These are phyloP conservation scores for Paraphoma chrysanthemicola DNA, from an alignment of 2,329 filamentous ascomycete species.

Conservation along the genomic window DNA sequence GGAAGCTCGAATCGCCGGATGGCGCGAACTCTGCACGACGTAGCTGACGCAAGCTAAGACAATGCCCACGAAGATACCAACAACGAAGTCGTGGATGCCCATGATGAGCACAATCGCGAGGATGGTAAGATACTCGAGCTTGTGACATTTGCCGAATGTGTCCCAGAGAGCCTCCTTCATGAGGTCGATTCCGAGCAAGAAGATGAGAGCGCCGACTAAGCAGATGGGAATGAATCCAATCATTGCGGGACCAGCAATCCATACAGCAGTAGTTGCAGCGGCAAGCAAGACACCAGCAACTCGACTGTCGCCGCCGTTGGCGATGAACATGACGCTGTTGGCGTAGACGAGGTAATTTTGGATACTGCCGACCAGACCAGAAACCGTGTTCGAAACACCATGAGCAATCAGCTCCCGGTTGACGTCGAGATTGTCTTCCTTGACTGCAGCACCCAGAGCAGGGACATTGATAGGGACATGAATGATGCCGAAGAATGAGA, in stretches of 20 bases:
- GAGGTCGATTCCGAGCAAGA: slow-evolving; percentile 91
- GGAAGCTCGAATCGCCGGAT: slow-evolving; percentile 87
- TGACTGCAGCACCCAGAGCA: slow-evolving; percentile 85
- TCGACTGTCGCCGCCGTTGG: slow-evolving; percentile 86
- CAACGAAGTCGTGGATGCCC: slow-evolving; percentile 96
- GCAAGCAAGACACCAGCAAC: slow-evolving; percentile 88
- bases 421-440: slow-evolving; percentile 90
- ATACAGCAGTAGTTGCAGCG: slow-evolving; percentile 76
- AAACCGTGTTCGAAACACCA: slow-evolving; percentile 90
- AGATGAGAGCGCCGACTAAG: slow-evolving; percentile 95
- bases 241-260: slow-evolving; percentile 83
- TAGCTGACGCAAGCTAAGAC: slow-evolving; percentile 89
- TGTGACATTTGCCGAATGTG: slow-evolving; percentile 86
- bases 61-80: slow-evolving; percentile 91
- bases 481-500: slow-evolving; percentile 96
- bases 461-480: slow-evolving; percentile 99
- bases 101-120: slow-evolving; percentile 91
- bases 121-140: slow-evolving; percentile 87
- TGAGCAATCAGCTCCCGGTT: slow-evolving; percentile 92
- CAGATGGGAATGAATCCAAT: slow-evolving; percentile 96
- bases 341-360: slow-evolving; percentile 97
- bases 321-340: slow-evolving; percentile 96
- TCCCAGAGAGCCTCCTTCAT: slow-evolving; percentile 87
- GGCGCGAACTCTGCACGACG: slow-evolving; percentile 87
- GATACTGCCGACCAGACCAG: slow-evolving; percentile 85